Evolutionary conservation across 352 stramenopile species (phyloP), one percentile per base, ranked within the genome.

Genomic region (Pythium inflatum): DNA sequence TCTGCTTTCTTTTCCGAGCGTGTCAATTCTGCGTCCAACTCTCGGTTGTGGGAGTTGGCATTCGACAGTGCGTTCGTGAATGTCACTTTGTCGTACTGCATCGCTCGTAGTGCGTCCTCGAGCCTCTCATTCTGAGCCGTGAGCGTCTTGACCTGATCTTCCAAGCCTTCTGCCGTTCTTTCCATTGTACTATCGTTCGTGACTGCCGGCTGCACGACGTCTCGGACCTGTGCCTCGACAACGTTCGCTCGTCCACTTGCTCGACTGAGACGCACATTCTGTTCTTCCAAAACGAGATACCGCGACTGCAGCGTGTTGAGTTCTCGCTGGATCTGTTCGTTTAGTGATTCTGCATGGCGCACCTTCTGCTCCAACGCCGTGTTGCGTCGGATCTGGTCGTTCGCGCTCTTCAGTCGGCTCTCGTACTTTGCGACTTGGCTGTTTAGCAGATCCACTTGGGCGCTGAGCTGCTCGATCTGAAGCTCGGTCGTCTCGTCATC

Each of bases 351-450:
- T 20, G 78, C 68, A 71, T 89, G 68, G 27, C 79, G 88, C 16
- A 95, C 60, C 33, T 89, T 85, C 13, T 93, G 74, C 3, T 82
- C 77, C 1, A 93, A 63, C 18, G 36, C 51, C 14, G 64, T 76
- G 49, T 81, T 81, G 1, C 73, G 74, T 31, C 53, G 64, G 31
- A 91, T 77, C 56, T 91, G 77, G 25, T 91, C 73, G 27, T 79
- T 82, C 1, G 83, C 76, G 25, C 89, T 82, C 60, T 83, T 85
- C 2, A 95, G 68, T 36, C 83, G 81, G n/a, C 70, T 73, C 54
- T 95, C 88, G 62, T 95, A 93, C 70, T 91, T 93, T 27, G 79
- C 83, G 25, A 93, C 85, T 51, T 95, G 86, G 49, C 85, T 85
- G 62, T 92, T 95, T 13, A 95, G 67, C 16, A 92, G 65, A 58